Evolutionary conservation across 257 asterid species (phyloP).

Genomic region (Petunia secreta): DNA sequence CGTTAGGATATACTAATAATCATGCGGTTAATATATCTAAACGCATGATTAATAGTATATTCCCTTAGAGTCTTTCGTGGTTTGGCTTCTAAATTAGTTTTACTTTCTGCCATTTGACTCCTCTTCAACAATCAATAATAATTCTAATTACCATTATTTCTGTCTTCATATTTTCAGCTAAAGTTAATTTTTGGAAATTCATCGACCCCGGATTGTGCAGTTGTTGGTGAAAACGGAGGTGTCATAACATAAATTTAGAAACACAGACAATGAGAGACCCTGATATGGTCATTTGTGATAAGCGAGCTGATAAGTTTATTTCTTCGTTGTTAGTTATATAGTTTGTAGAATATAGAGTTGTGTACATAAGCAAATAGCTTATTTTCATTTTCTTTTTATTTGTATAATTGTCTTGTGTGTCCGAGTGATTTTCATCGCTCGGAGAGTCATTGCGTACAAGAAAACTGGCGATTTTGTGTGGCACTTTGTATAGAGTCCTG

Average conservation of each 20-base stretch:
- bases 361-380: slow-evolving; percentile 8
- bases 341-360: slow-evolving; percentile 44
- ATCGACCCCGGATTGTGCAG: slow-evolving; percentile 42
- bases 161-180: slow-evolving; percentile 43
- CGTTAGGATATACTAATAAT: too few relatives aligned
- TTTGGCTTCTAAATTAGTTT: slow-evolving; percentile 33
- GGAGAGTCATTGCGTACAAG: slow-evolving; percentile 48
- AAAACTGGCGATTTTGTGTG: slow-evolving; percentile 71
- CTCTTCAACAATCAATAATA: slow-evolving; percentile 26
- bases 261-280: slow-evolving; percentile 61
- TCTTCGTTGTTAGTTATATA: slow-evolving; percentile 31
- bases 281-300: slow-evolving; percentile 33
- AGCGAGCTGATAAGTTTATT: slow-evolving; percentile 31
- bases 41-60: too few relatives aligned
- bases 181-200: slow-evolving; percentile 45
- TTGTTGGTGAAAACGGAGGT: slow-evolving; percentile 50
- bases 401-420: slow-evolving; percentile 29
- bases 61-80: slow-evolving; percentile 21
- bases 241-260: slow-evolving; percentile 35
- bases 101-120: slow-evolving; percentile 32
- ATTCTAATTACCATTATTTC: slow-evolving; percentile 23
- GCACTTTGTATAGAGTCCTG: slow-evolving; percentile 49
- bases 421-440: slow-evolving; percentile 63
- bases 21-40: too few relatives aligned
- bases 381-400: slow-evolving; percentile 29